Base-by-base conservation (phyloP, 1,284 basidiomycete species). In the Heimioporus retisporus region DNA sequence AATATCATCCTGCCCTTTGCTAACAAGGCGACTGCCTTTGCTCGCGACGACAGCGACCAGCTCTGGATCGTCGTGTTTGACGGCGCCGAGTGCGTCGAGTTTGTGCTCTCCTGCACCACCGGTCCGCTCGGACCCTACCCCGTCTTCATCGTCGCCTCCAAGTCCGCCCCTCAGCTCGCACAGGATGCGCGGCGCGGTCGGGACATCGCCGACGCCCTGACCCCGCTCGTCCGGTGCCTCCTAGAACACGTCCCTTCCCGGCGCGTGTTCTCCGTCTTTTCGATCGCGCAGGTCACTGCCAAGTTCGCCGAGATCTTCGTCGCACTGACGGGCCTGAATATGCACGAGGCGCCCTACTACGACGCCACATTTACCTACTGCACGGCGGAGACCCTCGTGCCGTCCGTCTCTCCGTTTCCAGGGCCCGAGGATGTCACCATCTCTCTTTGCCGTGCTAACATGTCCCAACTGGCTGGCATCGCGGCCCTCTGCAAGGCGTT, bases 201-300 rank as follows among this genome's bases (percentile, higher is more conserved):
- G 1, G 79, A 78, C 64, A 68, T 88, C 8, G 63, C 75, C 3
- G 80, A 79, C 10, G 75, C 82, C 25, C 67, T 88, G 51, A 25
- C 55, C 1, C 69, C 70, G 4, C 77, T 88, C 13, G 81, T 79
- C 8, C 59, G 61, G 0, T 71, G 74, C 4, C 74, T 88, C 19
- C 64, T 68, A 18, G 50, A 68, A 1, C 69, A 70, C 18, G 79
- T 83, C 35, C 69, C 74, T 16, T 53, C 74, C 2, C 54, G 80
- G n/a, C 83, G 92, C 13, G 85, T 93, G 0, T 94, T 90, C 74
- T 92, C 92, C 2, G 81, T 93, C 25, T 94, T 93, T 68, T 86
- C 89, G 5, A 81, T 82, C 3, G 82, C 88, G 10, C 70, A 71
- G 10, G 79, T 93, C n/a, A 76, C 88, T 0, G 56, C 69, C 13